phyloP scores from a whole-genome alignment of 2,329 filamentous ascomycete species.

The Arthrobotrys megalospora region DNA sequence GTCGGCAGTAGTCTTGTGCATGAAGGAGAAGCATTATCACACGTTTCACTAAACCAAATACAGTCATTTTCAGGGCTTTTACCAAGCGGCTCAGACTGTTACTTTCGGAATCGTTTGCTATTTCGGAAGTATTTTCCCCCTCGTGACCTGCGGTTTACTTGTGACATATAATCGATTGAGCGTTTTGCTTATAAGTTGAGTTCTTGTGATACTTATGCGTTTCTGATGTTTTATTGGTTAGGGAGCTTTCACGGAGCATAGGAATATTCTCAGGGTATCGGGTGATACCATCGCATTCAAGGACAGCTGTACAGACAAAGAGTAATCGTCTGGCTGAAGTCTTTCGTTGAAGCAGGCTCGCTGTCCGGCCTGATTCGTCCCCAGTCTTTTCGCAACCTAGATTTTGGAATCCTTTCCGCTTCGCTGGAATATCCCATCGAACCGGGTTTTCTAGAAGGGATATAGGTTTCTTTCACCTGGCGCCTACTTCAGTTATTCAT shows the following conservation, averaged over 20 bases:
- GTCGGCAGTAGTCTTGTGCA: slow-evolving; percentile 26
- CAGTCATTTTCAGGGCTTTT: slow-evolving; percentile 16
- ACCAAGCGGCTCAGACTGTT: slow-evolving; percentile 9
- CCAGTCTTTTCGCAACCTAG: not conserved
- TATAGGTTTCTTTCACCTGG: not conserved
- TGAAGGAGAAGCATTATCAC: slow-evolving; percentile 34
- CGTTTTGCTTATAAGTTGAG: slow-evolving; percentile 17
- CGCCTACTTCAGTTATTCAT: not conserved
- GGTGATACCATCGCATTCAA: slow-evolving; percentile 3
- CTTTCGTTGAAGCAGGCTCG: not conserved
- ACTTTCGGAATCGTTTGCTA: slow-evolving; percentile 12
- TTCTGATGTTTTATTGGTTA: slow-evolving; percentile 15
- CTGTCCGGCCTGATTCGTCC: slow-evolving; percentile 11
- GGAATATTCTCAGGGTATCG: not conserved
- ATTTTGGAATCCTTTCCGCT: slow-evolving; percentile 25
- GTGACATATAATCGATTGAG: slow-evolving; percentile 32
- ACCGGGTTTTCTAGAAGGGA: not conserved
- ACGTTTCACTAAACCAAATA: slow-evolving; percentile 33
- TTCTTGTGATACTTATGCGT: not conserved
- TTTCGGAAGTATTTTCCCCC: slow-evolving; percentile 9
- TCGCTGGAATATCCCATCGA: not conserved
- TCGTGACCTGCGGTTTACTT: slow-evolving; percentile 22
- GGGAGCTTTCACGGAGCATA: not conserved
- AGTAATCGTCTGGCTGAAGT: not conserved
- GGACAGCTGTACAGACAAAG: not conserved